Percentiles rank a stretch among this genome's conserved stretches.
Conservation (phyloP, 2,329 filamentous ascomycete genomes). For the Phoma sp. region DNA sequence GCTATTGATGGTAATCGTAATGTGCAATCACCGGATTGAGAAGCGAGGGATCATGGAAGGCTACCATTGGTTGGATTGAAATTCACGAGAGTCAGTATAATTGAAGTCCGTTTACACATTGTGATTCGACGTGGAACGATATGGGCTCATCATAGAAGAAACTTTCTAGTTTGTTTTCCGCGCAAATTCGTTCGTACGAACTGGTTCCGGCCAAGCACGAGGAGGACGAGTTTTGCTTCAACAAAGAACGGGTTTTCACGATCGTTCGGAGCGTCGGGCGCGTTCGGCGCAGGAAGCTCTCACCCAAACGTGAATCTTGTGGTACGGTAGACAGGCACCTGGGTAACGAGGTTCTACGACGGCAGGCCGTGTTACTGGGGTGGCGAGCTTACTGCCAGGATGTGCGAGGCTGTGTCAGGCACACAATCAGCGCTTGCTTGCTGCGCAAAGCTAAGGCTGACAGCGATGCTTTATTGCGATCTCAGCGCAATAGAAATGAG, state of each 20-base stretch:
- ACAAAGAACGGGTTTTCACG: slow-evolving; percentile 1
- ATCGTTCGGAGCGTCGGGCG: slow-evolving; percentile 1
- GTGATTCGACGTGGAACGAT: slow-evolving; percentile 2
- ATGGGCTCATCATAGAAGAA: background rate
- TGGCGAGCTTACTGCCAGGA: slow-evolving; percentile 1
- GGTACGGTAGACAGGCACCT: slow-evolving; percentile 4
- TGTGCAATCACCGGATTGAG: slow-evolving; percentile 14
- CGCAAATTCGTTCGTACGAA: slow-evolving; percentile 13
- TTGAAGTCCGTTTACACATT: background rate
- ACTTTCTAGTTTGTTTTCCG: background rate
- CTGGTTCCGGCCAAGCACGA: background rate
- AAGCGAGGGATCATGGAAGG: slow-evolving; percentile 1
- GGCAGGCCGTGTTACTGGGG: slow-evolving; percentile 7
- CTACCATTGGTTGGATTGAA: slow-evolving; percentile 8
- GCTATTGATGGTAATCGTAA: slow-evolving; percentile 14
- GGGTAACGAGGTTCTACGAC: slow-evolving; percentile 9
- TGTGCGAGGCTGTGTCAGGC: background rate
- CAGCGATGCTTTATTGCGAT: background rate
- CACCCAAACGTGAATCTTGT: slow-evolving; percentile 1
- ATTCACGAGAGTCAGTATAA: slow-evolving; percentile 4
- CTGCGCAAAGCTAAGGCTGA: background rate
- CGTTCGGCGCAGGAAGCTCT: slow-evolving; percentile 5
- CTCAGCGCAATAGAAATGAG: background rate
- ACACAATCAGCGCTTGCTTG: background rate
- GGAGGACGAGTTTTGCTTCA: slow-evolving; percentile 4